Evolutionary conservation across 2,329 filamentous ascomycete genomes (phyloP).

Genomic region (Venturia nashicola): DNA sequence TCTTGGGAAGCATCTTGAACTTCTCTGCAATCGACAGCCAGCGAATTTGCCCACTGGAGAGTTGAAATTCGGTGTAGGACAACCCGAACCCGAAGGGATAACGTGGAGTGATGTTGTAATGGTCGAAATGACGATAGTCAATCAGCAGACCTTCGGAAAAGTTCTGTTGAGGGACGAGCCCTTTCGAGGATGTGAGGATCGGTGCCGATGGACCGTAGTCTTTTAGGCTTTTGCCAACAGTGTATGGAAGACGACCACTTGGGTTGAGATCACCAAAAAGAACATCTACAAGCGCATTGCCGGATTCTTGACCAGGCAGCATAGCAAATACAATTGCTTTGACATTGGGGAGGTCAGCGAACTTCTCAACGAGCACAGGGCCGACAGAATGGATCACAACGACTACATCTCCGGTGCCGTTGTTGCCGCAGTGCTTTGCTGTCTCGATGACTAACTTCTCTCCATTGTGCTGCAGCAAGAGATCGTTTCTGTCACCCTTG

Average conservation of each 20-base stretch:
- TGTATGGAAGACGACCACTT: constrained; percentile 78
- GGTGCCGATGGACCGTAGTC: constrained; percentile 67
- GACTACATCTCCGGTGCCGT: constrained; percentile 54
- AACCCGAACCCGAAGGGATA: constrained; percentile 83
- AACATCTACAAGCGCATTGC: constrained; percentile 67
- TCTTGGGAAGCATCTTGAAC: constrained; percentile 24
- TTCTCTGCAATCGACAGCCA: constrained; percentile 25
- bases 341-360: constrained; percentile 65
- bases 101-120: constrained; percentile 57
- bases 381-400: constrained; percentile 82
- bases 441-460: constrained; percentile 63
- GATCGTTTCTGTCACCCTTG: constrained; percentile 66
- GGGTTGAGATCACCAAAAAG: constrained; percentile 68
- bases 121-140: constrained; percentile 85
- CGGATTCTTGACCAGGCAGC: constrained; percentile 76
- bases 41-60: constrained; percentile 40
- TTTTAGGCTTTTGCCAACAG: constrained; percentile 58
- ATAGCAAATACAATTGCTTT: constrained; percentile 76
- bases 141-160: constrained; percentile 76
- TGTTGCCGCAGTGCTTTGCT: constrained; percentile 50
- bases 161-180: constrained; percentile 64
- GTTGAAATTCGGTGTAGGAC: constrained; percentile 63
- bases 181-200: constrained; percentile 58
- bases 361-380: constrained; percentile 66
- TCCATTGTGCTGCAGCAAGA: constrained; percentile 64